Evolutionary conservation across 2,329 filamentous ascomycete species (phyloP), one percentile per base, ranked within the genome.

Genomic region (Clarireedia sp.): DNA sequence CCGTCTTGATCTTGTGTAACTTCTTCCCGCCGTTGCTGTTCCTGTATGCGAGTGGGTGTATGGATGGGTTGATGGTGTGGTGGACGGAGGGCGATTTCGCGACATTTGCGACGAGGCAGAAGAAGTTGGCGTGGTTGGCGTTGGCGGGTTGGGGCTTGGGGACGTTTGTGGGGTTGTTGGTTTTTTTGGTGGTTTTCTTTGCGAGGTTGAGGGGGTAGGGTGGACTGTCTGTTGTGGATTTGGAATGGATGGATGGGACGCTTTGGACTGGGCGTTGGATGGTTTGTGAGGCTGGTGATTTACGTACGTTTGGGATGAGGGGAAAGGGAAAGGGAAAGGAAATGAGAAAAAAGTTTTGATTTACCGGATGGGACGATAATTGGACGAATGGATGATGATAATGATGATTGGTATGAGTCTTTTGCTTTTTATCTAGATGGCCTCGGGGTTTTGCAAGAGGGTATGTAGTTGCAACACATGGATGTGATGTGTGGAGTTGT

Each of bases 1-100:
- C 55, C n/a, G 59, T 62, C 3, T 53, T 68, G 5, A 37, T 48
- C 36, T 10, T 67, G 2, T 67, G 66, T 43, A 57, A 57, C 38
- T 10, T 65, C n/a, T 64, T 67, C 29, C 65, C 65, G 8, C 66
- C 66, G 8, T 46, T 63, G 12, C 54, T 68, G 10, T 38, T 67
- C 3, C 51, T 67, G 6, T 66, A 63, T 41, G 57, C 58, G 19
- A 49, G 57, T 50, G 64, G 67, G 41, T 33, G 51, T 16, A 54
- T 68, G 21, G 65, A 69, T 51, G 51, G 55, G 24, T 26, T 67
- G 8, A 61, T 68, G 36, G 14, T 48, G 7, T 67, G 61, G 62
- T 62, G 56, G 55, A 65, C 62, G 8, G 49, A 59, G 9, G 63
- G 64, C 3, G 61, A 64, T 26, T 59, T 63, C 38, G 56, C 48